phyloP scores from a whole-genome alignment of 805 yeast genomes.

The Sugiyamaella smithiae region DNA sequence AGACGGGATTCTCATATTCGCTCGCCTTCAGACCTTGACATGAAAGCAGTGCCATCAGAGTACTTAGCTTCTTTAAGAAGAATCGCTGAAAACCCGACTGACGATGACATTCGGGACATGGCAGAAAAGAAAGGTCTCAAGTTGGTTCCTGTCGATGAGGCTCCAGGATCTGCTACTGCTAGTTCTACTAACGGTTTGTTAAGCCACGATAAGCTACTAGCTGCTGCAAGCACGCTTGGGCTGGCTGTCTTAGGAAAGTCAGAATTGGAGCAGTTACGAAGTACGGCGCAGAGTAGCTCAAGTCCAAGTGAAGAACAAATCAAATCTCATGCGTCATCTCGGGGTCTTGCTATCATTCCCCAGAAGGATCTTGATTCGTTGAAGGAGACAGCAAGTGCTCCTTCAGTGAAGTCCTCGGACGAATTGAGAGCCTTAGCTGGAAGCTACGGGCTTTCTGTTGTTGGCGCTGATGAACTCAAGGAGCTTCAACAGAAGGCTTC shows the following conservation, averaged over 20 bases:
- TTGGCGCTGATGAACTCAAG: conserved; percentile 12
- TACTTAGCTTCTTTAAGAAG: conserved; percentile 31
- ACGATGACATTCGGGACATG: conserved; percentile 27
- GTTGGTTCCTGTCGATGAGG: conserved; percentile 15
- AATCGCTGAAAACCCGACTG: conserved; percentile 33
- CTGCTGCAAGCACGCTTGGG: conserved; percentile 23
- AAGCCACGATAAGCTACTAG: background rate
- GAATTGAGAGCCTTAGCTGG: conserved; percentile 17
- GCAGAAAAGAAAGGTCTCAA: conserved; percentile 28
- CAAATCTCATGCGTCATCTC: background rate
- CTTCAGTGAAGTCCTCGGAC: background rate
- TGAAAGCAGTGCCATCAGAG: conserved; percentile 31
- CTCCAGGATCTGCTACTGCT: background rate
- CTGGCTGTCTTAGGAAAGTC: conserved; percentile 31
- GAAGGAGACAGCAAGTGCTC: background rate
- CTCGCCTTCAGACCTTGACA: conserved; percentile 17
- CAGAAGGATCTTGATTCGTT: background rate
- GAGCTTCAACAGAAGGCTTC: conserved; percentile 4
- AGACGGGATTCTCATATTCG: background rate
- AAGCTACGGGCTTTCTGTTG: conserved; percentile 22
- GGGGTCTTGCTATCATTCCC: background rate
- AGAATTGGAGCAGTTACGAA: conserved; percentile 22
- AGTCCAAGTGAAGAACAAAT: background rate
- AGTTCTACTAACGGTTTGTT: conserved; percentile 5
- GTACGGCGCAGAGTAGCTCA: background rate